These are phyloP conservation scores for Fraxinus xanthoxyloides DNA, from an alignment of 305 asterid species.

Conservation along the genomic window DNA sequence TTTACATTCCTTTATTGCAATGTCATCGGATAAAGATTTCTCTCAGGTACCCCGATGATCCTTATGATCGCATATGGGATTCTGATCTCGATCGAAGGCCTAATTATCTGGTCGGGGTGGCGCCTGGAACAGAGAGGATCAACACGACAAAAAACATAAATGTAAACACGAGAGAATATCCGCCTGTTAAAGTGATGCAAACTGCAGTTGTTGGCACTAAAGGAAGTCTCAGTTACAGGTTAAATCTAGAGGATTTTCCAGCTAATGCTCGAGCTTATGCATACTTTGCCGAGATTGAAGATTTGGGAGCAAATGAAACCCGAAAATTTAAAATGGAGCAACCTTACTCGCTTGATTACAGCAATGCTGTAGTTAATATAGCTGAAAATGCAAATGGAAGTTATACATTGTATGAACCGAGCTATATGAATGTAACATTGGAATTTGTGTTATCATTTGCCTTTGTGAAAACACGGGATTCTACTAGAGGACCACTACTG, in stretches of 20 bases:
- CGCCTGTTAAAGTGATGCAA: constrained; percentile 97
- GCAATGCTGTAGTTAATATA: constrained; percentile 91
- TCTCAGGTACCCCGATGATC: constrained; percentile 90
- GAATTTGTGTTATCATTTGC: constrained; percentile 81
- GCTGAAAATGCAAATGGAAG: constrained; percentile 97
- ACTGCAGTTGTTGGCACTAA: constrained; percentile 82
- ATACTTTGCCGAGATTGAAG: constrained; percentile 88
- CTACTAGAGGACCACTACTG: constrained; percentile 75
- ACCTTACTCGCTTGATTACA: constrained; percentile 76
- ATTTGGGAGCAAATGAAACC: constrained; percentile 59
- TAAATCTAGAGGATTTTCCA: constrained; percentile 90
- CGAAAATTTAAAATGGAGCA: constrained; percentile 83
- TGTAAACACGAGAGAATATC: constrained; percentile 83
- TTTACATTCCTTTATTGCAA: neutral
- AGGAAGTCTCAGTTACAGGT: constrained; percentile 71
- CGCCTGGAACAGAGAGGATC: constrained; percentile 84
- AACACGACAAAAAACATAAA: constrained; percentile 54
- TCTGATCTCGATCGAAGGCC: constrained; percentile 78
- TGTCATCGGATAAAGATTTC: constrained; percentile 9
- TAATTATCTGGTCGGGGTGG: constrained; percentile 85
- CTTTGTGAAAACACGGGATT: constrained; percentile 69
- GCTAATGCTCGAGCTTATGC: constrained; percentile 92
- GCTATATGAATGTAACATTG: constrained; percentile 85
- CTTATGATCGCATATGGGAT: constrained; percentile 95
- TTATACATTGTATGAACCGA: constrained; percentile 82